Percentiles rank a stretch among this genome's conserved stretches.
Conservation (phyloP, 768 basidiomycete genomes). For the Phallus indusiatus region DNA sequence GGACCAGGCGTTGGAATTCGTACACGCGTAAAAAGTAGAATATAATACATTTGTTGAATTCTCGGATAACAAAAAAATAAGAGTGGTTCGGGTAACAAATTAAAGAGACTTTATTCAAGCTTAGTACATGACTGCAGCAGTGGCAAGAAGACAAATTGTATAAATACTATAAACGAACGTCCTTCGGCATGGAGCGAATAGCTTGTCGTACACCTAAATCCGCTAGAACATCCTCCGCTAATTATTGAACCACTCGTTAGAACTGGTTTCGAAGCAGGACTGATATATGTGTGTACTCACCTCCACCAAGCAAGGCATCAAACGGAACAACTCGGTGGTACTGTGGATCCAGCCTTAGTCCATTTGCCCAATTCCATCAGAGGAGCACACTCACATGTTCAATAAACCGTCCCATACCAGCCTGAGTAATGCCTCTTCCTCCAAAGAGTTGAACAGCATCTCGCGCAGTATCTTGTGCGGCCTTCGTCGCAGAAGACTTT, state of each 20-base stretch:
- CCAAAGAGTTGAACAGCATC: conserved; percentile 86
- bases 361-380: conserved; percentile 20
- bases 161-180: conserved; percentile 44
- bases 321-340: conserved; percentile 78
- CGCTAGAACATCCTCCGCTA: conserved; percentile 65
- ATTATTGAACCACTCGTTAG: neutral
- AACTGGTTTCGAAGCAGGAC: neutral
- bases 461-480: conserved; percentile 69
- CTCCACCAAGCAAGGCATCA: conserved; percentile 72
- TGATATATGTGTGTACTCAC: conserved; percentile 19
- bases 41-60: neutral
- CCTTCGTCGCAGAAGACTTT: conserved; percentile 69
- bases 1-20: conserved; percentile 13
- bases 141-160: neutral
- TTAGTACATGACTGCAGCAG: neutral
- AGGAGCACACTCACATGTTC: conserved; percentile 37
- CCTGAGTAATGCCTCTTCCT: conserved; percentile 74
- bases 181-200: conserved; percentile 63
- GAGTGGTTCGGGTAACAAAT: neutral
- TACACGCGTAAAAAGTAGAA: neutral
- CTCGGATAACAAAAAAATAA: too few species aligned
- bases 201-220: conserved; percentile 80
- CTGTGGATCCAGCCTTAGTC: conserved; percentile 30
- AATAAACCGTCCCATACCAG: conserved; percentile 69
- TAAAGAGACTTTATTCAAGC: neutral